Base-by-base conservation (phyloP, 306 rosid genomes). In the Cicer pinnatifidum region DNA sequence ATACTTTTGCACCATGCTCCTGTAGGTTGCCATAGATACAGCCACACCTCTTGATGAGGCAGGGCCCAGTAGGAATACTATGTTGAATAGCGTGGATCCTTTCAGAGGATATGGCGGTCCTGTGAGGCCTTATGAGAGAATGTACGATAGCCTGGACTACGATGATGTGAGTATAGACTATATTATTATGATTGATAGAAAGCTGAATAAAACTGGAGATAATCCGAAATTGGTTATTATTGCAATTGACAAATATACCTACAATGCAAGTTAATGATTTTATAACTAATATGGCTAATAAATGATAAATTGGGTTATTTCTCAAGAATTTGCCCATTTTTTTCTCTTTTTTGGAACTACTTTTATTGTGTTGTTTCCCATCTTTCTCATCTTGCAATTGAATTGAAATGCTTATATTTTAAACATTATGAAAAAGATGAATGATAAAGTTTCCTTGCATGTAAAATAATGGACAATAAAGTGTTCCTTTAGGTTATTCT, bases 41-140 rank as follows among this genome's bases (percentile, higher is more conserved):
- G 97, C 99, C 60, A 82, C 97, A 13, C 96, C 99, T 45, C 84
- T 86, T 72, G 99, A 95, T 78, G 97, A 90, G 44, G 89, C 90
- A 54, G 96, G 97, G 59, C 78, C 92, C 5, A 86, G 96, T 80
- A 90, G 83, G 63, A 83, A 65, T 84, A 85, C 82, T 75, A 84
- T 86, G 87, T 65, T 88, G 96, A 85, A 70, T 39, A 75, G 82
- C 71, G 67, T 85, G 57, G 91, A 88, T 65, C 33, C 99, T 63
- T 89, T 83, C 59, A 90, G 88, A 39, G 89, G 95, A 38, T 94
- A 82, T 69, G 91, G 89, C 16, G 43, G 35, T 17, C 60, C 60
- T 9, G 60, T 53, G 61, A 54, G 61, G 41, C 41, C 89, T 43
- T 94, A 94, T 76, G 97, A 93, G 77, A 86, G 97, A 86, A 92